Evolutionary conservation across 1,139 yeast genomes (phyloP), one percentile per base, ranked within the genome.

Genomic region (Nakaseomyces nivariensis): DNA sequence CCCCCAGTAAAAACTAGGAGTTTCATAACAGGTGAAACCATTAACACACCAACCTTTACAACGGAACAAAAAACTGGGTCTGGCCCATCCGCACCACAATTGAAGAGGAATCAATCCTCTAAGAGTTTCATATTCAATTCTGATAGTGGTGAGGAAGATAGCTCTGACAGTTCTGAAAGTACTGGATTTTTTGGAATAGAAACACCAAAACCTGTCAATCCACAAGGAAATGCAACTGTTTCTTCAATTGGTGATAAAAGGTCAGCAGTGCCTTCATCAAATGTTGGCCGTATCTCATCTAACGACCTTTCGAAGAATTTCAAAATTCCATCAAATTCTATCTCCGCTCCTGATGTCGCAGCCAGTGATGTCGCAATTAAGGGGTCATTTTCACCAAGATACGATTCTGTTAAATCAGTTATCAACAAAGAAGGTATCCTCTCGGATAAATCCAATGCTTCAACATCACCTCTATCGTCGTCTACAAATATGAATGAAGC

Each of bases 311-410:
- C 42, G n/a, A 49, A 49, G 42, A 47, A 43, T 5, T 49, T 56
- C 34, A 51, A 48, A 32, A 43, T 54, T 6, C 48, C 56, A 26
- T 53, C 46, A 22, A 52, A 53, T 26, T 48, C 58, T 6, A 46
- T 56, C 10, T 51, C 59, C 10, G 52, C 56, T 13, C 59, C 61
- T 5, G 60, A 57, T 37, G 56, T 54, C 11, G 53, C 51, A 3
- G 47, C 60, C 40, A 75, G 78, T 47, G 78, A 75, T 55, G 78
- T 78, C 25, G 82, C 82, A 2, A 81, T 75, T 10, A 61, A 63
- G 10, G 72, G 72, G 1, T 66, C 58, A 45, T 67, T 68, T 41
- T 58, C 68, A 1, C 69, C 66, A 29, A 56, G 62, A 41, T 59
- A 55, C 47, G 58, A 54, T n/a, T 60, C 65, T 0, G 50, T 57